Conservation (phyloP, 257 asterid genomes). For the Euphrasia confusa region DNA sequence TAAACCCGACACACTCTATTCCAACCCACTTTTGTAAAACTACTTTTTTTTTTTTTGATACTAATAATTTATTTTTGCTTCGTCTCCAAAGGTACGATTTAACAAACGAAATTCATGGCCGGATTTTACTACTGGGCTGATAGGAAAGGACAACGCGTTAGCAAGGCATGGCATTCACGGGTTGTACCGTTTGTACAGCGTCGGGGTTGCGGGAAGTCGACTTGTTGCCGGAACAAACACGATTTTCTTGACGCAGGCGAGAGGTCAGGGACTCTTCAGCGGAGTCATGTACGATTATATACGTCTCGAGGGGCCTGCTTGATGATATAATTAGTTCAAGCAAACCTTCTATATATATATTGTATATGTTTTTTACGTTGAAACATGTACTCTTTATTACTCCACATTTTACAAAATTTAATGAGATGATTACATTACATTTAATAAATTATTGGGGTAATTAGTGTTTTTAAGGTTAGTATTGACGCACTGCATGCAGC, state of each 20-base stretch:
- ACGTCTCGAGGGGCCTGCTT: slow-evolving; percentile 37
- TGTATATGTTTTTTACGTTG: too few relatives aligned
- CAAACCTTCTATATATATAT: neutral
- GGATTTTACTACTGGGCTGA: slow-evolving; percentile 18
- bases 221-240: slow-evolving; percentile 27
- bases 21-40: neutral
- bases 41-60: neutral
- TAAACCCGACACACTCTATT: neutral
- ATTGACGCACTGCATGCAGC: too few relatives aligned
- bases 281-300: slow-evolving; percentile 43
- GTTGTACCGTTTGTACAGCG: slow-evolving; percentile 29
- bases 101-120: slow-evolving; percentile 23
- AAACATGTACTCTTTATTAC: too few relatives aligned
- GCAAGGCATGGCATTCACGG: slow-evolving; percentile 47
- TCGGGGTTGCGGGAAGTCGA: slow-evolving; percentile 12
- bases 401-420: too few relatives aligned
- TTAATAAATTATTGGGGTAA: too few relatives aligned
- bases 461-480: too few relatives aligned
- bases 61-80: neutral
- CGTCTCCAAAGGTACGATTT: slow-evolving; percentile 29
- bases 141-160: slow-evolving; percentile 37
- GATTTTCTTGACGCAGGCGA: slow-evolving; percentile 30
- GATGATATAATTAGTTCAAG: neutral
- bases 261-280: slow-evolving; percentile 21
- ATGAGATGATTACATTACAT: too few relatives aligned